Evolutionary conservation across 495 filamentous ascomycete species (phyloP), one percentile per base, ranked within the genome.

Genomic region (Aspergillus biplanus): DNA sequence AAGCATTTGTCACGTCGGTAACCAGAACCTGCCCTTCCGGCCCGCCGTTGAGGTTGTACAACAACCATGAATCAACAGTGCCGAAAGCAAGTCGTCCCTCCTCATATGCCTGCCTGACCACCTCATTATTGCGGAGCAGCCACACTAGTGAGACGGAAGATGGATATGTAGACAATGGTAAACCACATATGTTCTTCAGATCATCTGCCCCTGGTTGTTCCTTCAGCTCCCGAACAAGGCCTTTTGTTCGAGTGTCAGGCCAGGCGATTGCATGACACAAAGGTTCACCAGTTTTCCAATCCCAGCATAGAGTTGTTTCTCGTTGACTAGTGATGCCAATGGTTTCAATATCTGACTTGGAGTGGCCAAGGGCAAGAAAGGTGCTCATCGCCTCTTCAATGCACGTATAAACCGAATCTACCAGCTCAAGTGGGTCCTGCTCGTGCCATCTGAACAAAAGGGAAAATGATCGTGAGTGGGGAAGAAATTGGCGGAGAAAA

Each of bases 261-360:
- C 93, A 98, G 33, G 92, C 94, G 65, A 98, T 89, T 61, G 94
- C 93, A 70, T 95, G 93, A 75, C 92, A 86, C 18, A 98, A 79
- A 1, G 93, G 86, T 69, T 97, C 86, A 63, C 94, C 94, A 5
- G 93, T 96, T 56, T 86, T 83, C 69, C 81, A 87, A 72, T 98
- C 92, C 94, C 94, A 98, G 21, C 93, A 90, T 8, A 98, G 79
- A 0, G 89, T 92, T 31, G 94, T 98, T 79, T 98, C 94, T 70
- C 94, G 87, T 80, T 98, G 94, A 77, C 91, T 97, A 61, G 93
- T 97, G 74, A 98, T 91, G 59, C 94, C 94, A 69, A 98, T 85
- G 34, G 92, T 87, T 69, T 91, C 91, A 68, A 98, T 91, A 64
- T 92, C 83, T 55, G 81, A 82, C 55, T 85, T 82, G 21, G 83